phyloP scores from a whole-genome alignment of 306 rosid genomes.

The Vigna angularis region DNA sequence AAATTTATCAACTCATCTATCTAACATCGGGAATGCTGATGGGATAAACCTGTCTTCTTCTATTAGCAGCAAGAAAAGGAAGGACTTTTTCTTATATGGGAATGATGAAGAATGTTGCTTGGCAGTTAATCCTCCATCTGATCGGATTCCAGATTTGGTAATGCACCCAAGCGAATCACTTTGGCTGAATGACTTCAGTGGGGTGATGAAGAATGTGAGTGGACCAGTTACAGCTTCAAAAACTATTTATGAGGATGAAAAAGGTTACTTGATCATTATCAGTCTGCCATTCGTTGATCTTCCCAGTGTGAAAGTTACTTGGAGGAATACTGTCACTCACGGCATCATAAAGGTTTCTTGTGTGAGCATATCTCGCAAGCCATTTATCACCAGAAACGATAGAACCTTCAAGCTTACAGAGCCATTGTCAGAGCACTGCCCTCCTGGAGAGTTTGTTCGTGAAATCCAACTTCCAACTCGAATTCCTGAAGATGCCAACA shows the following conservation, averaged over 20 bases:
- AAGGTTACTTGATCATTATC: constrained; percentile 64
- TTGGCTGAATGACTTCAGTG: constrained; percentile 62
- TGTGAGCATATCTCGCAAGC: constrained; percentile 61
- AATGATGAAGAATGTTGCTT: constrained; percentile 57
- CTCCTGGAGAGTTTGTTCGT: constrained; percentile 67
- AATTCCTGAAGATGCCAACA: constrained; percentile 69
- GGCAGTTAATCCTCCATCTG: constrained; percentile 49
- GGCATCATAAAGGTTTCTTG: constrained; percentile 70
- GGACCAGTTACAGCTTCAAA: constrained; percentile 73
- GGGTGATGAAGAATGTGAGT: constrained; percentile 58
- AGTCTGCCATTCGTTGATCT: constrained; percentile 70
- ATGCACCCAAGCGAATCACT: constrained; percentile 54
- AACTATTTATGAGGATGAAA: constrained; percentile 66
- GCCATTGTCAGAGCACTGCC: constrained; percentile 68
- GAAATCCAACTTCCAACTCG: constrained; percentile 68
- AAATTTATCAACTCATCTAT: constrained; percentile 62
- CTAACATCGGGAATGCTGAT: constrained; percentile 53
- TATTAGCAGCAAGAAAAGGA: constrained; percentile 57
- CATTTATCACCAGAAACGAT: constrained; percentile 61
- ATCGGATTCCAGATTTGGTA: constrained; percentile 48
- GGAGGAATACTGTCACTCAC: constrained; percentile 65
- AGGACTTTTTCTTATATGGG: constrained; percentile 57
- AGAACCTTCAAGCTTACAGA: constrained; percentile 72
- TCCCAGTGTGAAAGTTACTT: constrained; percentile 65
- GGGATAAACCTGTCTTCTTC: constrained; percentile 53